These are phyloP conservation scores for Digitaria exilis DNA, from an alignment of 202 grass and related monocot species.

Conservation along the genomic window DNA sequence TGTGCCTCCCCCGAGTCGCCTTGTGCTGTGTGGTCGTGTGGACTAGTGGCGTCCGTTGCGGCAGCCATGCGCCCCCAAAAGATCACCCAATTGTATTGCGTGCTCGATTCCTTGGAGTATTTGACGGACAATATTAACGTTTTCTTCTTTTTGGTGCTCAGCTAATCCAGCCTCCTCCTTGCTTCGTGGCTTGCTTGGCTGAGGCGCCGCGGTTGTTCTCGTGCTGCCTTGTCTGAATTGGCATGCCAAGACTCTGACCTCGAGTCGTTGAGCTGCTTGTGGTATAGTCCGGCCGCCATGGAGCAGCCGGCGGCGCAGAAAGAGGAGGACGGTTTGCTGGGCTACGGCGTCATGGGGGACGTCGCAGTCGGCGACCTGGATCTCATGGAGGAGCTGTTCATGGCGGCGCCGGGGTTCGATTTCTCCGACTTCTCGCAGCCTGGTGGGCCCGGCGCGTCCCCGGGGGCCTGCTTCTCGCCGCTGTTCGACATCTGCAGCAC, in stretches of 20 bases:
- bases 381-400: slow-evolving; percentile 77
- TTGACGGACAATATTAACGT: slow-evolving; percentile 16
- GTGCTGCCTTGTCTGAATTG: background rate
- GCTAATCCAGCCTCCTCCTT: slow-evolving; percentile 18
- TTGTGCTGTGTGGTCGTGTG: slow-evolving; percentile 12
- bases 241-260: slow-evolving; percentile 27
- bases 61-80: slow-evolving; percentile 47
- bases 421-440: slow-evolving; percentile 48
- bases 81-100: background rate
- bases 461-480: slow-evolving; percentile 46
- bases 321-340: slow-evolving; percentile 21
- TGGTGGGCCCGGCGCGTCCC: slow-evolving; percentile 17
- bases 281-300: slow-evolving; percentile 39
- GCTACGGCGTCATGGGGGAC: slow-evolving; percentile 33
- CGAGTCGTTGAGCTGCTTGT: background rate
- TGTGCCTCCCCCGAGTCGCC: background rate
- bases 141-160: slow-evolving; percentile 8
- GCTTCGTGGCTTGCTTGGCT: slow-evolving; percentile 27
- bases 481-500: slow-evolving; percentile 58
- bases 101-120: slow-evolving; percentile 41
- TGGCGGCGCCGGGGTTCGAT: slow-evolving; percentile 45
- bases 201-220: background rate
- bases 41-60: slow-evolving; percentile 46
- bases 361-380: slow-evolving; percentile 51
- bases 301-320: slow-evolving; percentile 27